Evolutionary conservation across 805 yeast genomes (phyloP), one percentile per base, ranked within the genome.

Genomic region (Candida schatavii): DNA sequence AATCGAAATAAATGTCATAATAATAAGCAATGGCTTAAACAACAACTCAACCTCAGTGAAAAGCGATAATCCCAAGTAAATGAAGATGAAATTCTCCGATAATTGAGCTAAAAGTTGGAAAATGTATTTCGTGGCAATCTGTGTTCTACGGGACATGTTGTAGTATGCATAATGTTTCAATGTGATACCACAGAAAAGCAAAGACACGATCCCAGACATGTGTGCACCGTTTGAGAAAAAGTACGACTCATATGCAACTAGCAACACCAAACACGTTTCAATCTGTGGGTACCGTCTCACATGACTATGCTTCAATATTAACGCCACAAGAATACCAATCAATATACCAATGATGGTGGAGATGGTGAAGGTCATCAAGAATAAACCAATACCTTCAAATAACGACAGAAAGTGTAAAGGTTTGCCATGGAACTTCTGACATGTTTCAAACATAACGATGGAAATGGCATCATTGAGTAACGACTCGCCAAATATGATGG

Each of bases 181-280:
- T 1, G 99, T 91, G 48, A 93, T 93, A 42, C 99, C 99, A 61
- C 97, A 91, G 68, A 93, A 93, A 50, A 93, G 68, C 50, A 93
- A 72, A 1, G 97, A 89, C 5, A 91, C 98, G 49, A 91, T 91
- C 35, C 99, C 99, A 4, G 98, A 90, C 99, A 93, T 93, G 61
- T 95, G 99, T 55, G 98, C 95, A 38, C 99, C 99, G 57, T 93
- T 93, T 33, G 98, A 90, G 64, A 93, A 93, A 71, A 93, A 93
- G 64, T 93, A 93, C 0, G 97, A 88, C 55, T 89, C 96, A 61
- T 93, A 93, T 14, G 98, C 97, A 59, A 90, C 82, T 51, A 93
- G 67, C 35, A 93, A 67, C 22, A 93, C 95, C 42, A 93, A 61
- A 62, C 98, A 95, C 22, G 97, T 87, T 69, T 93, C 99, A 55